A percentile compares a stretch with the other conserved stretches of the same genome.
phyloP scores from a whole-genome alignment of 805 yeast species.

The Ogataea zsoltii region DNA sequence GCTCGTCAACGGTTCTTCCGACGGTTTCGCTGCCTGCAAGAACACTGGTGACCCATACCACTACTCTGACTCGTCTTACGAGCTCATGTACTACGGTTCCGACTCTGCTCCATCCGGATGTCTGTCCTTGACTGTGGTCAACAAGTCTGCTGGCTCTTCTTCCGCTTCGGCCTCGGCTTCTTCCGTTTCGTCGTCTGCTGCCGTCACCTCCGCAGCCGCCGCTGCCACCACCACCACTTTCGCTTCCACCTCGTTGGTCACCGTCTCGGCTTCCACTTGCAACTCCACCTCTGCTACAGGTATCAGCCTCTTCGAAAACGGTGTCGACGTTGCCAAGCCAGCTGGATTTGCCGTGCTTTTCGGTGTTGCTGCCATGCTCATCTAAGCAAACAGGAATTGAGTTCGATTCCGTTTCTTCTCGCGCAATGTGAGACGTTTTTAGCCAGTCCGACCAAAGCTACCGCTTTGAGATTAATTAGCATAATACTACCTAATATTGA shows the following conservation, averaged over 20 bases:
- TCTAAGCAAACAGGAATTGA: not conserved
- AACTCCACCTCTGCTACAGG: slow-evolving; percentile 5
- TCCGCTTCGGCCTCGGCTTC: slow-evolving; percentile 7
- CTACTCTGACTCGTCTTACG: slow-evolving; percentile 32
- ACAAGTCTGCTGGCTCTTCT: slow-evolving; percentile 11
- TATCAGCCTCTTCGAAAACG: slow-evolving; percentile 9
- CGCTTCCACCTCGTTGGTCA: slow-evolving; percentile 6
- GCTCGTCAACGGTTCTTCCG: slow-evolving; percentile 30
- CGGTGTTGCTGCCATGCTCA: slow-evolving; percentile 16
- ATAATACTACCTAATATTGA: no score
- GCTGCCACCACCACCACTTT: slow-evolving; percentile 1
- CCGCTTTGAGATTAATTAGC: no score
- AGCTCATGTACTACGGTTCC: slow-evolving; percentile 28
- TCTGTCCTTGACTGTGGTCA: slow-evolving; percentile 9
- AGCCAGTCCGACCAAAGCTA: no score
- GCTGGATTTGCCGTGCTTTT: slow-evolving; percentile 17
- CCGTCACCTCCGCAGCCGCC: slow-evolving; percentile 2
- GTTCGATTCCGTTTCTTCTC: not conserved
- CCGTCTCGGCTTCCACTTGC: slow-evolving; percentile 6
- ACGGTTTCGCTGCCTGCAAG: slow-evolving; percentile 40
- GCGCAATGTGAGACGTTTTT: no score
- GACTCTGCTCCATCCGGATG: slow-evolving; percentile 22
- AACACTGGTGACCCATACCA: slow-evolving; percentile 44
- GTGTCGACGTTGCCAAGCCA: slow-evolving; percentile 13
- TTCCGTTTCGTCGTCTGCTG: not conserved